A percentile compares a stretch with the other conserved stretches of the same genome.
Conservation (phyloP, 2,329 filamentous ascomycete species). For the Xylaria sp. region DNA sequence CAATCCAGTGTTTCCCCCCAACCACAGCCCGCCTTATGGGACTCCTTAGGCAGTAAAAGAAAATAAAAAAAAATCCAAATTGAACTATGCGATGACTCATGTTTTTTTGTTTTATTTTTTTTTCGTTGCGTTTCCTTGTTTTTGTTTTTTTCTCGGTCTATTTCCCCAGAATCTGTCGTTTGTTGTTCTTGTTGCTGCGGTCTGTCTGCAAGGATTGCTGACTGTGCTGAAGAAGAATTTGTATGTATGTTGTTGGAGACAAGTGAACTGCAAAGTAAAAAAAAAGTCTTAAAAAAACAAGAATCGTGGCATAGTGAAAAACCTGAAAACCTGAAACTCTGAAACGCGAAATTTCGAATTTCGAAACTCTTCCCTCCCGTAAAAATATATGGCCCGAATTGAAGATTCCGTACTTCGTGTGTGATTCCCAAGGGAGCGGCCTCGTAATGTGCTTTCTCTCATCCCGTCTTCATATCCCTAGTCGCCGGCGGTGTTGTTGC, state of each 20-base stretch:
- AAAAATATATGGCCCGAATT: slow-evolving; percentile 24
- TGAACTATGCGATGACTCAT: slow-evolving; percentile 25
- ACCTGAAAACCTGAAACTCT: slow-evolving; percentile 26
- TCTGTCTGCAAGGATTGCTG: slow-evolving; percentile 13
- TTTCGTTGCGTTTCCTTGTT: not conserved
- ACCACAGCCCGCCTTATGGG: slow-evolving; percentile 18
- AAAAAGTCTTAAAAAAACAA: slow-evolving; percentile 30
- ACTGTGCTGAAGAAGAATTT: not conserved
- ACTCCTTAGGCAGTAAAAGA: slow-evolving; percentile 16
- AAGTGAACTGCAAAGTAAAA: slow-evolving; percentile 21
- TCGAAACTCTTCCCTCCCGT: slow-evolving; percentile 22
- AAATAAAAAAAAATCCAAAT: slow-evolving; percentile 7
- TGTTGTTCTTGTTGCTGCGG: not conserved
- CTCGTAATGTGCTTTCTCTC: slow-evolving; percentile 10
- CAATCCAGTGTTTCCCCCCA: slow-evolving; percentile 20
- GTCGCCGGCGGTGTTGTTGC: slow-evolving; percentile 13
- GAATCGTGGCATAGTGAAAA: slow-evolving; percentile 32
- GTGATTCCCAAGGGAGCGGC: slow-evolving; percentile 4
- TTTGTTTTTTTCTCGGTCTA: not conserved
- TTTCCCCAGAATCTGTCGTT: slow-evolving; percentile 16
- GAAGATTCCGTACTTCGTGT: slow-evolving; percentile 7
- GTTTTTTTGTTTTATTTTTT: slow-evolving; percentile 15
- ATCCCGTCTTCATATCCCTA: slow-evolving; percentile 2
- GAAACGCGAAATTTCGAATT: slow-evolving; percentile 5
- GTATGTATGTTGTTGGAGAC: slow-evolving; percentile 1